These are phyloP conservation scores for Schwanniomyces etchellsii DNA, from an alignment of 1,139 yeast species.

Conservation along the genomic window DNA sequence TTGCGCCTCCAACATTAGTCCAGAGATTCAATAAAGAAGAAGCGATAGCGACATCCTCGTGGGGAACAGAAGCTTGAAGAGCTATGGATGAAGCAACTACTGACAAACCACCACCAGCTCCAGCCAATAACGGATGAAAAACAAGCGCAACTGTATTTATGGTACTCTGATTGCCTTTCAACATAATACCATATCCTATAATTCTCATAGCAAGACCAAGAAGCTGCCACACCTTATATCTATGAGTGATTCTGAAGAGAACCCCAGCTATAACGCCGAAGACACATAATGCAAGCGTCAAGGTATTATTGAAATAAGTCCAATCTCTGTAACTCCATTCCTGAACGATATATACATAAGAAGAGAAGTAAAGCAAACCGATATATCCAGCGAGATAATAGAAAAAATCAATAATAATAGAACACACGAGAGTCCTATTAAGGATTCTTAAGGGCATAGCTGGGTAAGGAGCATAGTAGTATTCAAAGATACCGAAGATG, in stretches of 20 bases:
- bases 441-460: slow-evolving; percentile 25
- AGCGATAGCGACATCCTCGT: slow-evolving; percentile 39
- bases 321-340: slow-evolving; percentile 19
- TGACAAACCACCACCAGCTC: slow-evolving; percentile 26
- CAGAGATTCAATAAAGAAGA: slow-evolving; percentile 36
- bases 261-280: slow-evolving; percentile 26
- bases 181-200: slow-evolving; percentile 21
- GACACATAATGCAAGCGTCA: slow-evolving; percentile 22
- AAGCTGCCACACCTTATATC: slow-evolving; percentile 22
- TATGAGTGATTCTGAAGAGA: slow-evolving; percentile 18
- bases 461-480: slow-evolving; percentile 22
- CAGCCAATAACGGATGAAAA: slow-evolving; percentile 17
- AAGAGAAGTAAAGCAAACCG: slow-evolving; percentile 7
- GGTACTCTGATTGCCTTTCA: slow-evolving; percentile 11
- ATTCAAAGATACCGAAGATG: slow-evolving; percentile 18
- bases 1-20: slow-evolving; percentile 35
- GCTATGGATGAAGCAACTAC: slow-evolving; percentile 23
- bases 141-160: slow-evolving; percentile 15
- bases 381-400: slow-evolving; percentile 17
- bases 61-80: slow-evolving; percentile 32
- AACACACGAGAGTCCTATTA: slow-evolving; percentile 26
- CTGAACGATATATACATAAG: slow-evolving; percentile 10
- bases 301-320: slow-evolving; percentile 24
- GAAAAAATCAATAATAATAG: slow-evolving; percentile 21
- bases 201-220: slow-evolving; percentile 20